These are phyloP conservation scores for Starmerella vaccinii DNA, from an alignment of 805 yeast species.

Conservation along the genomic window DNA sequence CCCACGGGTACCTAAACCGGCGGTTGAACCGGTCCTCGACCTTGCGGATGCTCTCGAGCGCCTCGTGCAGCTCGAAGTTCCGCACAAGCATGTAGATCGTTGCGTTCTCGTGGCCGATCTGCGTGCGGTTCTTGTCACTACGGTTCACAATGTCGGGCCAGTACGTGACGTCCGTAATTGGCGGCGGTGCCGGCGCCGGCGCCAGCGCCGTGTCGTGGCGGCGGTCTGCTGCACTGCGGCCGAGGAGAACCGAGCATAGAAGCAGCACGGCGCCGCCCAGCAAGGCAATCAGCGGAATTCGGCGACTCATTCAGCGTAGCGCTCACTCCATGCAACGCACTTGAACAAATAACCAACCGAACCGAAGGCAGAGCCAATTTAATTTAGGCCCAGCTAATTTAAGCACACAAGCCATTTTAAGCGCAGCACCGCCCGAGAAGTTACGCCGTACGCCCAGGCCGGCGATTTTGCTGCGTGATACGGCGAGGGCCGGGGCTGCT, in stretches of 20 bases:
- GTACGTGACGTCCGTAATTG: conserved; percentile 22
- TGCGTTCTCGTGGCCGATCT: conserved; percentile 61
- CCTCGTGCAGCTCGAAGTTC: conserved; percentile 67
- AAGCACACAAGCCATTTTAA: no score
- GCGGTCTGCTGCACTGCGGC: neutral
- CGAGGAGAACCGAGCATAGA: neutral
- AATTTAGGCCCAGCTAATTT: no score
- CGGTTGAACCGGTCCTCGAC: conserved; percentile 84
- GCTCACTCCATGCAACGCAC: neutral
- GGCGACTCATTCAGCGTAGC: neutral
- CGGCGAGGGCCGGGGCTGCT: no score
- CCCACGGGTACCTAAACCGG: conserved; percentile 85
- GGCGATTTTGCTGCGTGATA: neutral
- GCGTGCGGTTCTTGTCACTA: conserved; percentile 27
- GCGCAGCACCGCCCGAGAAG: no score
- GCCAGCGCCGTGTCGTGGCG: neutral
- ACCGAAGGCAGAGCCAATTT: no score
- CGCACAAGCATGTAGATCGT: conserved; percentile 80
- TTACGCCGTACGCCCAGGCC: no score
- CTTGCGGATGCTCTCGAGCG: conserved; percentile 65
- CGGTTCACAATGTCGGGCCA: conserved; percentile 23
- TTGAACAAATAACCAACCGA: no score
- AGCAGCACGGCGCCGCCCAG: neutral
- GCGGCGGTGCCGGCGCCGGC: neutral
- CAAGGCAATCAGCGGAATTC: neutral